Evolutionary conservation across 2,329 filamentous ascomycete genomes (phyloP).

Genomic region (Verruconis gallopava): DNA sequence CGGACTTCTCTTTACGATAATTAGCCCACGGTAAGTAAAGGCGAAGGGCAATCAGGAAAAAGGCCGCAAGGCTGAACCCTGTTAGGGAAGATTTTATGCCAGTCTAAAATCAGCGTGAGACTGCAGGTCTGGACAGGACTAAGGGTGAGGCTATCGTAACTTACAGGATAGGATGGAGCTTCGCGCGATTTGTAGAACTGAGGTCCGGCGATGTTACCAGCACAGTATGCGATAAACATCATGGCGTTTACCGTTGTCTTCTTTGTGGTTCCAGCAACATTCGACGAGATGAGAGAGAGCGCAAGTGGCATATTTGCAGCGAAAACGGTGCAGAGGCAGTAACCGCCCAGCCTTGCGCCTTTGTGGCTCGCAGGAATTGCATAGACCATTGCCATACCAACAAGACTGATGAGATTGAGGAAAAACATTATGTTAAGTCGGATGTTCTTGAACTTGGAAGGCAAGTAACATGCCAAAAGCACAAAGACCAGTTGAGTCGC

Average conservation of each 20-base stretch:
- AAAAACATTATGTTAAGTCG: slow-evolving; percentile 44
- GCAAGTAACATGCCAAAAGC: too few species aligned
- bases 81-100: slow-evolving; percentile 32
- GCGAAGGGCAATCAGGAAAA: slow-evolving; percentile 35
- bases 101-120: too few species aligned
- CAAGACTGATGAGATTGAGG: slow-evolving; percentile 40
- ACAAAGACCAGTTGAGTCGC: slow-evolving; percentile 50
- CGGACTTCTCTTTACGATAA: background rate
- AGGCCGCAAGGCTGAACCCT: slow-evolving; percentile 20
- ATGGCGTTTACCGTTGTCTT: slow-evolving; percentile 45
- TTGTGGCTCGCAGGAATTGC: slow-evolving; percentile 46
- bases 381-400: slow-evolving; percentile 53
- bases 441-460: slow-evolving; percentile 45
- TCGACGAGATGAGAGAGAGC: slow-evolving; percentile 49
- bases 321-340: slow-evolving; percentile 50
- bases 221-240: slow-evolving; percentile 39
- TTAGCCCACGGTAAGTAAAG: slow-evolving; percentile 18
- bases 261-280: slow-evolving; percentile 46
- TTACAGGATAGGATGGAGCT: slow-evolving; percentile 22
- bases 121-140: too few species aligned
- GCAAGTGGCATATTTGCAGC: slow-evolving; percentile 52
- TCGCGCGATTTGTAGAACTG: slow-evolving; percentile 22
- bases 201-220: slow-evolving; percentile 42
- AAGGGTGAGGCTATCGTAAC: too few species aligned
- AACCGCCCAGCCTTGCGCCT: slow-evolving; percentile 47